Evolutionary conservation across 176 grass and related monocot genomes (phyloP).

Genomic region (Musa troglodytarum): DNA sequence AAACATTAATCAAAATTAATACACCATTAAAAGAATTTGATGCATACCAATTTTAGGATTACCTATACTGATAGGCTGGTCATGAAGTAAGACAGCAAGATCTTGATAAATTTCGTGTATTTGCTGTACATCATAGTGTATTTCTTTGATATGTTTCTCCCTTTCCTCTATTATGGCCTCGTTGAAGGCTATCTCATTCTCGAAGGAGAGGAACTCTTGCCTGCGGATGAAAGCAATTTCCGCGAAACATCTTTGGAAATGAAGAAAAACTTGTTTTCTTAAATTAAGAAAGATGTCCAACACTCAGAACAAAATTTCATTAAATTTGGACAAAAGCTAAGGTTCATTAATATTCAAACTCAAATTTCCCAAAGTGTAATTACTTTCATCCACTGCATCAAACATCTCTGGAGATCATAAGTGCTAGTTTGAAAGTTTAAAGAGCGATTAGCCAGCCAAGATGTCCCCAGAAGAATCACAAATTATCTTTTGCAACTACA

Average conservation of each 20-base stretch:
- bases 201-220: not conserved
- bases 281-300: no score
- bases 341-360: no score
- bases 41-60: not conserved
- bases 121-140: constrained; percentile 9
- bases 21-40: not conserved
- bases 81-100: not conserved
- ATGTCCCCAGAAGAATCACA: no score
- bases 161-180: constrained; percentile 9
- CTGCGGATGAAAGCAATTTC: not conserved
- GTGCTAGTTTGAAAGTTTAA: no score
- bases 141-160: not conserved
- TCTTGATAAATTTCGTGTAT: not conserved
- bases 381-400: no score
- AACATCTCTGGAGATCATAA: no score
- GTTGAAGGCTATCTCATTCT: constrained; percentile 1
- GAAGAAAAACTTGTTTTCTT: no score
- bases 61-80: not conserved
- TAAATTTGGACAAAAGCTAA: not conserved
- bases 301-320: not conserved
- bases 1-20: not conserved
- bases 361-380: no score
- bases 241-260: no score
- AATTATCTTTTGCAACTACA: no score
- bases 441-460: no score